Conservation (phyloP, 495 filamentous ascomycete species). For the Corynascus novoguineensis region DNA sequence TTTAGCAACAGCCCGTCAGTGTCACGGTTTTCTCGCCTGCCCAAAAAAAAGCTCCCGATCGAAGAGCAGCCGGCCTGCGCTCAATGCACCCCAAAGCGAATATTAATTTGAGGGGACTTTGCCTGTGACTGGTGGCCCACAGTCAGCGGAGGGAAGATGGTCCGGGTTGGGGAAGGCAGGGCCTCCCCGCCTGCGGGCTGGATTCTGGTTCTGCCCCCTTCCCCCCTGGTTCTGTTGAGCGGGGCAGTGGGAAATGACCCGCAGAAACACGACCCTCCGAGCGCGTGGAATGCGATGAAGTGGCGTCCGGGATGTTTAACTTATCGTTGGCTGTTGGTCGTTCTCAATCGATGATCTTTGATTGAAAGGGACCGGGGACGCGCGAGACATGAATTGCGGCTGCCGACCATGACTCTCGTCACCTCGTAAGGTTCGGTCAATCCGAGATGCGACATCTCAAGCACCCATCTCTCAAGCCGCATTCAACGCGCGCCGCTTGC, state of each 20-base stretch:
- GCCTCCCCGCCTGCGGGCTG: not conserved
- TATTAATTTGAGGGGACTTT: too few species aligned
- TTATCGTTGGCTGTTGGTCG: not conserved
- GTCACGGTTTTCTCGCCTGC: not conserved
- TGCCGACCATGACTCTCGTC: too few species aligned
- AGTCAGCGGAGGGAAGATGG: constrained; percentile 3
- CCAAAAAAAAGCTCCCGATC: not conserved
- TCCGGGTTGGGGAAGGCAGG: not conserved
- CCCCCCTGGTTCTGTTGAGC: not conserved
- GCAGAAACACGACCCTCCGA: not conserved
- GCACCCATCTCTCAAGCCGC: too few species aligned
- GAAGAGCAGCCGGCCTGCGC: not conserved
- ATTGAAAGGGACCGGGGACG: too few species aligned
- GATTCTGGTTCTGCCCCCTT: not conserved
- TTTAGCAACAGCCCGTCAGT: not conserved
- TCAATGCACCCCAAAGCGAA: too few species aligned
- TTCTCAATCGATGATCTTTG: too few species aligned
- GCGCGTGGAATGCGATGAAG: not conserved
- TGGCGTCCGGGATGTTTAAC: not conserved
- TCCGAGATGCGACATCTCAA: not conserved
- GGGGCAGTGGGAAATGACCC: not conserved
- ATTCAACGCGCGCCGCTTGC: not conserved
- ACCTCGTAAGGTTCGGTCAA: too few species aligned
- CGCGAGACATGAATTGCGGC: too few species aligned
- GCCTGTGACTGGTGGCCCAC: too few species aligned